These are phyloP conservation scores for Irineochytrium annulatum DNA, from an alignment of 192 early-diverging fungal genomes.

Conservation along the genomic window DNA sequence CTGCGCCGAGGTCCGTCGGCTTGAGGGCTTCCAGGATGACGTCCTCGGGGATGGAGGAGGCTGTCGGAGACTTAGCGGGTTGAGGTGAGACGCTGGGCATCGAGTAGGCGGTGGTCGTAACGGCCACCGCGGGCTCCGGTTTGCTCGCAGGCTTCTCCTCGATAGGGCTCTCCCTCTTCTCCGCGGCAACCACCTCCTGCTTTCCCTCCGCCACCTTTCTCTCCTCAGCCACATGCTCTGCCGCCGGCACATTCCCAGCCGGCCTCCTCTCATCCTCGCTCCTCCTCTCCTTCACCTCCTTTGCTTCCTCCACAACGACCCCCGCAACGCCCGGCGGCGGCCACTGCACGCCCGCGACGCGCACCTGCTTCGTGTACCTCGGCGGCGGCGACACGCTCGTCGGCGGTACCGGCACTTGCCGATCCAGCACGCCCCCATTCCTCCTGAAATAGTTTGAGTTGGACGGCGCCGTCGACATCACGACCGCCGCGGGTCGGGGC, in stretches of 20 bases:
- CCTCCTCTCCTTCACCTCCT: background rate
- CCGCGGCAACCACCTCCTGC: no score
- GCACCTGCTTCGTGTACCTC: no score
- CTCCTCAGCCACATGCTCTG: background rate
- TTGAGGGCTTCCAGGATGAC: background rate
- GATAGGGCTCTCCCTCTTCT: background rate
- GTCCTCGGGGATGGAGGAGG: background rate
- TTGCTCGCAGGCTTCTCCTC: background rate
- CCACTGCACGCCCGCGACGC: background rate
- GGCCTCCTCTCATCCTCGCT: background rate
- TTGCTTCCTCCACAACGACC: background rate
- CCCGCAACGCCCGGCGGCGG: background rate
- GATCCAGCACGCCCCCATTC: no score
- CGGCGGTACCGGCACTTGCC: background rate
- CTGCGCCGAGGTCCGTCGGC: no score
- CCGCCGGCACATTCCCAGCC: background rate
- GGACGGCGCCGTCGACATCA: no score
- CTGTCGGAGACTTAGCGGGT: no score
- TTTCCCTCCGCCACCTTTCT: background rate
- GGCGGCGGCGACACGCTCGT: no score
- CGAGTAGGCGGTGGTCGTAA: background rate
- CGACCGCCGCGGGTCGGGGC: no score
- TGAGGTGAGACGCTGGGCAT: no score
- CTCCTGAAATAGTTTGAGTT: no score
- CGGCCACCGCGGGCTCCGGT: background rate